A percentile compares a stretch with the other conserved stretches of the same genome.
Evolutionary conservation across 441 rosid genomes (phyloP).

Genomic region (Lepidium campestre): DNA sequence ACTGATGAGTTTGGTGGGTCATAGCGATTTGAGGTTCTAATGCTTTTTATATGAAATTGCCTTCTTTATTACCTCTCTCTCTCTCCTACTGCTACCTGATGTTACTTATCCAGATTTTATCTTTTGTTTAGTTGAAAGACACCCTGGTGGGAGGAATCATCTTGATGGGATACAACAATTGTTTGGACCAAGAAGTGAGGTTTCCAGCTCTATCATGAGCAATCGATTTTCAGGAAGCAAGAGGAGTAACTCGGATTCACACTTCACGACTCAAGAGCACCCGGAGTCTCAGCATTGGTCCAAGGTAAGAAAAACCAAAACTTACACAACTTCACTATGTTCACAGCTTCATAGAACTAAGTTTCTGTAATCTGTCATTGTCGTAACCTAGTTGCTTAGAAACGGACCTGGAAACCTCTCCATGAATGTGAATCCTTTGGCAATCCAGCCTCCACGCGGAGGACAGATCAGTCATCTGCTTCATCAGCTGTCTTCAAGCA

Average conservation of each 20-base stretch:
- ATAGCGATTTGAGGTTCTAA: slow-evolving; percentile 5
- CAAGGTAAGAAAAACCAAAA: slow-evolving; percentile 46
- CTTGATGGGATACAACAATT: slow-evolving; percentile 83
- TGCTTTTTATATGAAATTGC: slow-evolving; percentile 6
- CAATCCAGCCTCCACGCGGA: slow-evolving; percentile 37
- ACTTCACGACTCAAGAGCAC: slow-evolving; percentile 52
- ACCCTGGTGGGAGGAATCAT: slow-evolving; percentile 50
- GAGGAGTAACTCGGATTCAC: slow-evolving; percentile 73
- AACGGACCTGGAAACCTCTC: slow-evolving; percentile 39
- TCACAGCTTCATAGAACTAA: not conserved
- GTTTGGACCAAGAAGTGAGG: slow-evolving; percentile 64
- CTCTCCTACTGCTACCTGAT: not conserved
- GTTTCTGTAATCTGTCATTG: slow-evolving; percentile 7
- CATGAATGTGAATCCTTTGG: slow-evolving; percentile 21
- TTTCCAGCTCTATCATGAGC: slow-evolving; percentile 57
- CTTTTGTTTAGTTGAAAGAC: slow-evolving; percentile 43
- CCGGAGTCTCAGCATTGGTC: slow-evolving; percentile 68
- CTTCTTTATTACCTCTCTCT: not conserved
- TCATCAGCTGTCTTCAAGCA: slow-evolving; percentile 57
- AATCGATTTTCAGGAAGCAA: slow-evolving; percentile 61
- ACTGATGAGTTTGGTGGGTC: slow-evolving; percentile 30
- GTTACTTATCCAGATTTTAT: not conserved
- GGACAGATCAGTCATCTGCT: slow-evolving; percentile 53
- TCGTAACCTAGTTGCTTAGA: slow-evolving; percentile 47
- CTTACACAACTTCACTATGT: slow-evolving; percentile 3